Evolutionary conservation across 768 basidiomycete genomes (phyloP), one percentile per base, ranked within the genome.

Genomic region (Holtermannia corniformis): DNA sequence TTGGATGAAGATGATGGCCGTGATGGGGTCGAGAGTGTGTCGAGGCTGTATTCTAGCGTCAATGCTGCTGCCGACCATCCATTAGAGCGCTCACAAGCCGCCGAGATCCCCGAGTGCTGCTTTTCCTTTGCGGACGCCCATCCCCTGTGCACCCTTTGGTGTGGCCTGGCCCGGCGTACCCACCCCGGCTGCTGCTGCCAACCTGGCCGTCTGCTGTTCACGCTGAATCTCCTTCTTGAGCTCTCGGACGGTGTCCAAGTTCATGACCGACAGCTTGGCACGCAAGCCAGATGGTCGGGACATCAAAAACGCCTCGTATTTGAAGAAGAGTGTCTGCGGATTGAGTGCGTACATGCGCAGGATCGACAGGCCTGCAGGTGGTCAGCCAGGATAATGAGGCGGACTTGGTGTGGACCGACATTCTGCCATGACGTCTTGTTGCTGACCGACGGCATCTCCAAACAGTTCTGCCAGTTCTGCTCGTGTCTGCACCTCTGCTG

Each of bases 241-340:
- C 41, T 75, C 70, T 1, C 70, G 54, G 4, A 63, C 56, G 20
- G 72, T 65, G 21, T 70, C 61, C 14, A 73, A 58, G 13, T 59
- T 71, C 45, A 73, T 61, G 3, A 22, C 45, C 1, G 63, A 52
- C 12, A 64, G 47, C 50, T 63, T 64, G 37, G 61, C 65, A 7
- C 67, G 54, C 0, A 66, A 47, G 16, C 67, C 63, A 14, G 61
- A 64, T 32, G 67, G 61, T 4, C 61, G 57, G 21, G 69, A 67
- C 37, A 74, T 57, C 20, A 72, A 54, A 55, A 74, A 74, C 3
- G 76, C 75, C 59, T 78, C 75, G 72, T 76, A 77, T 54, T 76
- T 73, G 70, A 67, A 77, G 61, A 63, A 75, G 16, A 78, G 71
- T 27, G 72, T 68, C 22, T 72, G 59, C 7, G 75, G 65, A 2